Base-by-base conservation (phyloP, 2,329 filamentous ascomycete genomes). In the Fusarium heterosporum region DNA sequence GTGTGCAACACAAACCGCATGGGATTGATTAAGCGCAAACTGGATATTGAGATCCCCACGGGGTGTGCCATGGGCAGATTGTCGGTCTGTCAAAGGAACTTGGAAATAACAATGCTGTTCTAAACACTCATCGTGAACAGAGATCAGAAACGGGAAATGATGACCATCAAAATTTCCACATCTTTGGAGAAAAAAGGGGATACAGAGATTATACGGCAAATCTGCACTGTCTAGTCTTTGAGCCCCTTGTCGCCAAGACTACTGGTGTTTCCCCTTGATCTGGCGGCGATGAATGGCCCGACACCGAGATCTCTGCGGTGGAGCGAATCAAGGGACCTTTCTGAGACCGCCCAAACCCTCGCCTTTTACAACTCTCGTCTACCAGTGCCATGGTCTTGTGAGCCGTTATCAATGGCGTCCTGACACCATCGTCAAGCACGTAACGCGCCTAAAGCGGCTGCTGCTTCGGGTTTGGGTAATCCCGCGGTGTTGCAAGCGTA, bases 191-290 rank as follows among this genome's bases (percentile, higher is more conserved):
- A 41, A 30, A 42, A 32, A 54, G 30, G 34, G 28, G 47, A 51
- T 16, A 51, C 51, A 43, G 47, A 67, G 58, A 55, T 48, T 28
- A 32, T 42, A 68, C 64, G 13, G 32, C 58, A 48, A 68, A 61
- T 58, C 48, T 51, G 57, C 69, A 61, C 63, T 58, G 57, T 66
- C 42, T 60, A 29, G 47, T 38, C 47, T 56, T 53, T 47, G 29
- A 58, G 50, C 43, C 62, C 69, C 58, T 66, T 50, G 67, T 54
- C 62, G 69, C 69, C 69, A 72, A 72, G 69, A 49, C 61, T 55
- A 41, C 66, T 41, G 43, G 55, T 55, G 29, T 62, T 56, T 39
- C 38, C 69, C 69, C 67, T 40, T 72, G 58, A 26, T 57, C 46
- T 64, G 29, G 58, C 16, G 46, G 49, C 54, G 48, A 51, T 60